Conservation (phyloP, 108 stramenopile species). For the Pseudonitzschia pungens region DNA sequence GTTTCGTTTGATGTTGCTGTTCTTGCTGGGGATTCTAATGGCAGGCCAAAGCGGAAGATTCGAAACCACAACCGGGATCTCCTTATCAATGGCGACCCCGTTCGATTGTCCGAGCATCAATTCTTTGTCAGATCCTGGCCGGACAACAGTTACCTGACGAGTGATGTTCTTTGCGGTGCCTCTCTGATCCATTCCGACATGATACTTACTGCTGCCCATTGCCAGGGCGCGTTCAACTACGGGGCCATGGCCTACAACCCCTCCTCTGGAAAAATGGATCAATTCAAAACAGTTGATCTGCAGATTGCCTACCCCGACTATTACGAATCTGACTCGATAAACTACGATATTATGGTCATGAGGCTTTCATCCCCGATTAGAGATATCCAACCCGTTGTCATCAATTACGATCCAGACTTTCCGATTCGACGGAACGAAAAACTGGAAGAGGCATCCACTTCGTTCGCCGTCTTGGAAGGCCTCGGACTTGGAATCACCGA, state of each 20-base stretch:
- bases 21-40: not conserved
- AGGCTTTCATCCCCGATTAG: slow-evolving; percentile 17
- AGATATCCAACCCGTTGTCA: slow-evolving; percentile 17
- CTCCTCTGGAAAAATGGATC: not conserved
- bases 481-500: slow-evolving; percentile 21
- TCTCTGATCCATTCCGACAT: slow-evolving; percentile 40
- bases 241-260: slow-evolving; percentile 19
- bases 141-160: not conserved
- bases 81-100: slow-evolving; percentile 14
- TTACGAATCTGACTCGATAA: slow-evolving; percentile 18
- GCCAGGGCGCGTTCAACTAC: slow-evolving; percentile 28
- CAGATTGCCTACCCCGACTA: slow-evolving; percentile 25
- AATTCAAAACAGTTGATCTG: not conserved
- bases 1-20: not conserved
- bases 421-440: not conserved
- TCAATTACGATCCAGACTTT: slow-evolving; percentile 22
- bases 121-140: slow-evolving; percentile 16
- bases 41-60: not conserved
- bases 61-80: not conserved
- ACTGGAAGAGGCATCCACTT: not conserved
- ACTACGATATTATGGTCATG: slow-evolving; percentile 34
- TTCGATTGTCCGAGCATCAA: not conserved
- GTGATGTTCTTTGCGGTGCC: slow-evolving; percentile 30
- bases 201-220: slow-evolving; percentile 44
- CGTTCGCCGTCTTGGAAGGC: not conserved